These are phyloP conservation scores for Albugo laibachii DNA, from an alignment of 352 stramenopile species.

Conservation along the genomic window DNA sequence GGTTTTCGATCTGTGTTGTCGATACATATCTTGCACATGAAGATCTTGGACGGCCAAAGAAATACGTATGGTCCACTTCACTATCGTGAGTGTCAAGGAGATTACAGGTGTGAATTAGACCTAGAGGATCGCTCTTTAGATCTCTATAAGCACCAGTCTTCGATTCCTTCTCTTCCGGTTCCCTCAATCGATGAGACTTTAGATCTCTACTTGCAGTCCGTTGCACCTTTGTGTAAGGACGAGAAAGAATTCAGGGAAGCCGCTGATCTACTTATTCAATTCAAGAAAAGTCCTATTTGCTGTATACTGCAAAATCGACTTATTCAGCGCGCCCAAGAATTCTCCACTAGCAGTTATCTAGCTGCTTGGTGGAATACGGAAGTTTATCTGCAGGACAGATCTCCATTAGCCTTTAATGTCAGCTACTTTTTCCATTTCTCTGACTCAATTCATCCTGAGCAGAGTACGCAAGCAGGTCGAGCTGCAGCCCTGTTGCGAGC, in stretches of 20 bases:
- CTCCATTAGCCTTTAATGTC: conserved; percentile 74
- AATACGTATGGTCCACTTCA: conserved; percentile 32
- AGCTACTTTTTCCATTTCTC: conserved; percentile 82
- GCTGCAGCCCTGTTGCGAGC: conserved; percentile 72
- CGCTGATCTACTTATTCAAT: conserved; percentile 41
- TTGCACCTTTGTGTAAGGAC: conserved; percentile 57
- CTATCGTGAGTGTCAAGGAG: conserved; percentile 90
- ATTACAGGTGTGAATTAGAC: conserved; percentile 67
- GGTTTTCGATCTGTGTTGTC: too few relatives aligned
- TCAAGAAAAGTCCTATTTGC: conserved; percentile 21
- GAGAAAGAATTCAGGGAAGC: conserved; percentile 40
- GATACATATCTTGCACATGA: too few relatives aligned
- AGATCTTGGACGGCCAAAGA: too few relatives aligned
- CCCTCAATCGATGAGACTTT: conserved; percentile 80
- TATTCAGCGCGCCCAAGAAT: conserved; percentile 23
- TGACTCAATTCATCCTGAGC: conserved; percentile 29
- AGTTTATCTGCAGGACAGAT: conserved; percentile 54
- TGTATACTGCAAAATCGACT: conserved; percentile 61
- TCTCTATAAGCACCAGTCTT: conserved; percentile 68
- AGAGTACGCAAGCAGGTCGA: conserved; percentile 38
- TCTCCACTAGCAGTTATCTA: conserved; percentile 43
- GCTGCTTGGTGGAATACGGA: conserved; percentile 67
- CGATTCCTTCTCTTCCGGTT: conserved; percentile 81
- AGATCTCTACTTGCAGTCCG: conserved; percentile 75
- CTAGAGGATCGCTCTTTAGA: conserved; percentile 25